A percentile compares a stretch with the other conserved stretches of the same genome.
Evolutionary conservation across 2,329 filamentous ascomycete species (phyloP).

Genomic region (Ambrosiella beaveri): DNA sequence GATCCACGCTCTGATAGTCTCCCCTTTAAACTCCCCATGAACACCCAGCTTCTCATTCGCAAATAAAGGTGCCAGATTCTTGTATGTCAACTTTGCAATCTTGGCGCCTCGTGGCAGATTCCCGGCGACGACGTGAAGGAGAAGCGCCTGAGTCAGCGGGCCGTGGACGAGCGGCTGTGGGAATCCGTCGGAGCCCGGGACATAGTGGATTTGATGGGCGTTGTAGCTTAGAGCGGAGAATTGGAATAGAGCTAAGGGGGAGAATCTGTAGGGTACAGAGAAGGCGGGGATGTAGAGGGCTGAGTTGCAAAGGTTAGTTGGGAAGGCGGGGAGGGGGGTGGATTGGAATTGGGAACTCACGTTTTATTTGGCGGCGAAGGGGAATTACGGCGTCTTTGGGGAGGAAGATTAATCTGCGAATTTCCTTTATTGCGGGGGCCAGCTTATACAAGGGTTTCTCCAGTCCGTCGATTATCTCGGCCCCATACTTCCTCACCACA

Average conservation of each 20-base stretch:
- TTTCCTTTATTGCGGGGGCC: neutral
- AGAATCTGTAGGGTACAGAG: constrained; percentile 41
- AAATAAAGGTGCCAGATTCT: constrained; percentile 68
- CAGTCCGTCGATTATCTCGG: constrained; percentile 1
- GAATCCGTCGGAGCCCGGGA: constrained; percentile 55
- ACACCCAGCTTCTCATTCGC: constrained; percentile 53
- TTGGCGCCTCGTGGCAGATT: constrained; percentile 33
- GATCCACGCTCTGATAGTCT: constrained; percentile 39
- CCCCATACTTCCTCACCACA: constrained; percentile 29
- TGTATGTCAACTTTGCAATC: constrained; percentile 38
- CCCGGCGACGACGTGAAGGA: constrained; percentile 33
- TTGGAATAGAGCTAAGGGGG: constrained; percentile 60
- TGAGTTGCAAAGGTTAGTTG: neutral
- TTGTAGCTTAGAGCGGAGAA: constrained; percentile 89
- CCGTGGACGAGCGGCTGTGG: constrained; percentile 68
- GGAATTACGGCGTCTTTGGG: too few relatives aligned
- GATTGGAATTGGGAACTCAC: constrained; percentile 14
- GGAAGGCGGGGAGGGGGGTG: neutral
- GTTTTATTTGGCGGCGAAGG: constrained; percentile 16
- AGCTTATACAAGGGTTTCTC: neutral
- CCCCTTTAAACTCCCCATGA: constrained; percentile 34
- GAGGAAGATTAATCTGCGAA: too few relatives aligned
- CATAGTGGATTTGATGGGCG: constrained; percentile 80
- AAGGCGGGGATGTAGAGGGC: constrained; percentile 1
- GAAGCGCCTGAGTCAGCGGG: constrained; percentile 59